Conservation (phyloP, 1,284 basidiomycete species). For the Boletellus dicymbophilus region DNA sequence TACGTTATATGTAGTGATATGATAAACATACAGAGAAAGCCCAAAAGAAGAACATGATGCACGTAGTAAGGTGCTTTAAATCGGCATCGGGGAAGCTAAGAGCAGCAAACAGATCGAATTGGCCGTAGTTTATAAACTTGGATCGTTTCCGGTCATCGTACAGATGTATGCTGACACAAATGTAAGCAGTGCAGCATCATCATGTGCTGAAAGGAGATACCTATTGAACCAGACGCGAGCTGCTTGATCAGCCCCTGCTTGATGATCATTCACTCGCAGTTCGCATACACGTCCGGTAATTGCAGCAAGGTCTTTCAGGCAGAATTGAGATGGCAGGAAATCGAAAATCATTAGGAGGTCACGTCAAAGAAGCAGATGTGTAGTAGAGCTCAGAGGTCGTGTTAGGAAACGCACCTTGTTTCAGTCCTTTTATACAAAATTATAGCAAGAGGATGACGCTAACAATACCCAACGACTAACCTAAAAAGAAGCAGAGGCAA, state of each 20-base stretch:
- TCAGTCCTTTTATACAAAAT: conserved; percentile 33
- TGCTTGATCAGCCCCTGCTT: conserved; percentile 32
- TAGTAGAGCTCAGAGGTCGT: conserved; percentile 23
- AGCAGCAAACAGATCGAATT: conserved; percentile 45
- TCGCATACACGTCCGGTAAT: conserved; percentile 40
- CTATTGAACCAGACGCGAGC: conserved; percentile 34
- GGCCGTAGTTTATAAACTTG: conserved; percentile 38
- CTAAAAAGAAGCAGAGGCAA: conserved; percentile 27
- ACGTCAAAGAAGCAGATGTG: conserved; percentile 7
- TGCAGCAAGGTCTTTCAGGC: conserved; percentile 32
- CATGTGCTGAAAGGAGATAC: conserved; percentile 9
- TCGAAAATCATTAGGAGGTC: conserved; percentile 26
- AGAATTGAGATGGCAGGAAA: conserved; percentile 33
- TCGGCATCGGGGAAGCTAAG: conserved; percentile 47
- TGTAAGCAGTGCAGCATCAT: background rate
- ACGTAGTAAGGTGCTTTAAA: conserved; percentile 42
- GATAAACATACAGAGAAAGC: conserved; percentile 41
- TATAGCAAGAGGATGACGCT: conserved; percentile 18
- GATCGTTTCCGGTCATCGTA: conserved; percentile 35
- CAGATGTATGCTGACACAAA: conserved; percentile 26
- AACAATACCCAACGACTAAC: conserved; percentile 19
- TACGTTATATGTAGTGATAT: background rate
- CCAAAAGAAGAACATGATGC: conserved; percentile 48
- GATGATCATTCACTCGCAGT: conserved; percentile 30
- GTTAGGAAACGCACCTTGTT: conserved; percentile 4